phyloP scores from a whole-genome alignment of 495 filamentous ascomycete species.

The Trichocladium antarcticum region DNA sequence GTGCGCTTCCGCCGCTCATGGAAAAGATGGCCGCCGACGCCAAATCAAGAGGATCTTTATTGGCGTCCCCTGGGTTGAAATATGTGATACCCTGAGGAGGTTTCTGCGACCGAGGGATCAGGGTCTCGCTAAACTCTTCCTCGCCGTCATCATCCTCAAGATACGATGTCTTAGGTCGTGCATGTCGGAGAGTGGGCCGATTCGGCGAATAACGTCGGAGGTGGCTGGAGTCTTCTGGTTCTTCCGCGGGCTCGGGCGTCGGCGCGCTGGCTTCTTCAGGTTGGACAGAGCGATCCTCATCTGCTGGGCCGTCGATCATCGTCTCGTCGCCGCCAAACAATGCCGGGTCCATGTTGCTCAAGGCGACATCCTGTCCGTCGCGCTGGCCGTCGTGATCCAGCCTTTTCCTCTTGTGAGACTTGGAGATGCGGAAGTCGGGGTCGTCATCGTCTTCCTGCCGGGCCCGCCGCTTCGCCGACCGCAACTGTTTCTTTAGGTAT shows the following conservation, averaged over 20 bases:
- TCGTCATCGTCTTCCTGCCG: slow-evolving; percentile 37
- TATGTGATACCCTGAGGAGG: slow-evolving; percentile 11
- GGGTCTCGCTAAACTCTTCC: slow-evolving; percentile 30
- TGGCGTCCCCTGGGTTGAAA: slow-evolving; percentile 11
- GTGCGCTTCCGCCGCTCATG: neutral
- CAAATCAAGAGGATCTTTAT: slow-evolving; percentile 30
- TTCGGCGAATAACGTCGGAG: slow-evolving; percentile 23
- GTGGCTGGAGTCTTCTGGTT: slow-evolving; percentile 5
- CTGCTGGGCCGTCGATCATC: slow-evolving; percentile 11
- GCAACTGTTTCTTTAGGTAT: slow-evolving; percentile 38
- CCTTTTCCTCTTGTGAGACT: slow-evolving; percentile 29
- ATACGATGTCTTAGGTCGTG: slow-evolving; percentile 35
- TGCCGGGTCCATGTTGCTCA: slow-evolving; percentile 34
- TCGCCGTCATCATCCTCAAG: slow-evolving; percentile 27
- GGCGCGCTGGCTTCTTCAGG: neutral
- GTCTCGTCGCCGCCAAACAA: slow-evolving; percentile 20
- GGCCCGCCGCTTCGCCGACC: slow-evolving; percentile 36
- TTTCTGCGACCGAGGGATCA: slow-evolving; percentile 20
- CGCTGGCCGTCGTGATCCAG: slow-evolving; percentile 4
- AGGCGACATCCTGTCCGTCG: slow-evolving; percentile 18
- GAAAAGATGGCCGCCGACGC: slow-evolving; percentile 25
- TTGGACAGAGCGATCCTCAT: slow-evolving; percentile 5
- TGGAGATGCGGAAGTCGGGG: slow-evolving; percentile 34
- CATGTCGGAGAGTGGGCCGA: slow-evolving; percentile 33
- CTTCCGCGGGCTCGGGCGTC: slow-evolving; percentile 1